Evolutionary conservation across 2,329 filamentous ascomycete genomes (phyloP), one percentile per base, ranked within the genome.

Genomic region (Colletotrichum lini): DNA sequence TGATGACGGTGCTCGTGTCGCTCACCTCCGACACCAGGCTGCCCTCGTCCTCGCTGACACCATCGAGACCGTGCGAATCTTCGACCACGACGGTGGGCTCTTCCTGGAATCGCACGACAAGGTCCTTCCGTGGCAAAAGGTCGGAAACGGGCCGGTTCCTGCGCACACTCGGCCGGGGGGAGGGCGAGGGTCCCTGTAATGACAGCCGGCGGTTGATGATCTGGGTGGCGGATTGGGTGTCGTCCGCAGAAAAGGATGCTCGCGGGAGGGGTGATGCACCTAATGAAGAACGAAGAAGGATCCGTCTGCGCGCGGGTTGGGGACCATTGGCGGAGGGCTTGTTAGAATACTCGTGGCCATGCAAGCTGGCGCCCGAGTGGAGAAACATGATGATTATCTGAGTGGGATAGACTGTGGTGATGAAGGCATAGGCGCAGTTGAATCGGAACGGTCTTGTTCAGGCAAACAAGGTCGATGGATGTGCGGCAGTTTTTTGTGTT

Each of bases 301-400:
- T 77, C 50, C 81, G 82, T 73, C 75, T 78, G 30, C 78, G 76
- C 50, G 79, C 78, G 73, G 78, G 80, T 65, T 79, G 74, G 49
- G 77, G 76, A 23, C 23, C 61, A 26, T 57, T 71, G 47, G 79
- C 74, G 30, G 79, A 68, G 65, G 79, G 76, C 54, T 80, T 79
- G 67, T 80, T 79, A 40, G 87, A 89, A 75, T 87, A 90, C 77
- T 90, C 88, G 77, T 90, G 88, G 78, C 88, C 88, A 76, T 90
- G 88, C 23, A 90, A 82, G 79, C 88, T 87, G 60, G 88, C 88
- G 56, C 87, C 88, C 21, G 87, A 84, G 76, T 90, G 89, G 44
- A 90, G 80, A 76, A 90, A 89, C 89, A 91, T 90, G 73, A 72
- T 80, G 23, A 26, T 42, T 66, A 65, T 38, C 60, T 65, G 10